phyloP scores from a whole-genome alignment of 2,329 filamentous ascomycete species.

The Trichoderma arundinaceum region DNA sequence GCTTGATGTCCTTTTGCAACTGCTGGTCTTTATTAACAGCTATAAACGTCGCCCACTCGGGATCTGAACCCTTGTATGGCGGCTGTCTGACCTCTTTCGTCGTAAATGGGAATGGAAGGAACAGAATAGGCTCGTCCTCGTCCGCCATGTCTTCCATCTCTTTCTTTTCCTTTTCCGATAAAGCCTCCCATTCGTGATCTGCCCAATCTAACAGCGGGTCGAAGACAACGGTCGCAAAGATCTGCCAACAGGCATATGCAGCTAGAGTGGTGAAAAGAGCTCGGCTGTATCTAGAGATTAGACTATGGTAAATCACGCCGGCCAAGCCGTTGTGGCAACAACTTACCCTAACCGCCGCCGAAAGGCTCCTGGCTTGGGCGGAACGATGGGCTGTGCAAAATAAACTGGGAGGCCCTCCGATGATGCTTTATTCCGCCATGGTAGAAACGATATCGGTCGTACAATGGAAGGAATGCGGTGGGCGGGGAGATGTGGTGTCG shows the following conservation, averaged over 20 bases:
- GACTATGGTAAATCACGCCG: background rate
- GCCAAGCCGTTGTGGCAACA: slow-evolving; percentile 13
- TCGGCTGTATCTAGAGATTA: slow-evolving; percentile 35
- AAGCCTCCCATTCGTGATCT: slow-evolving; percentile 50
- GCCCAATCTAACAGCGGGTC: slow-evolving; percentile 52
- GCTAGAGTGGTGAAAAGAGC: slow-evolving; percentile 43
- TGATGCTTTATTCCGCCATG: slow-evolving; percentile 40
- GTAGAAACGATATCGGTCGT: slow-evolving; percentile 44
- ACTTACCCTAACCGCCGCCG: slow-evolving; percentile 41
- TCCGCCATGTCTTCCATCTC: slow-evolving; percentile 50
- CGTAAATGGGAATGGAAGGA: slow-evolving; percentile 68
- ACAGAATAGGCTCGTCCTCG: slow-evolving; percentile 54
- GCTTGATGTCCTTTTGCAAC: slow-evolving; percentile 54
- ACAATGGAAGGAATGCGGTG: slow-evolving; percentile 35
- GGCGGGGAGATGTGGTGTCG: slow-evolving; percentile 36
- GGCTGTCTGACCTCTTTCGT: slow-evolving; percentile 54
- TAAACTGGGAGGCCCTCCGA: slow-evolving; percentile 42
- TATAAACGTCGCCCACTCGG: slow-evolving; percentile 67
- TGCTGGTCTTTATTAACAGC: slow-evolving; percentile 61
- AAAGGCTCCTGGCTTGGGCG: slow-evolving; percentile 34
- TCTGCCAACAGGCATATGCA: slow-evolving; percentile 48
- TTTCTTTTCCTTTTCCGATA: slow-evolving; percentile 52
- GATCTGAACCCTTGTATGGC: slow-evolving; percentile 62
- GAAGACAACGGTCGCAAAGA: slow-evolving; percentile 55
- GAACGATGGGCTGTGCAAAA: slow-evolving; percentile 38